Evolutionary conservation across 176 grass and related monocot species (phyloP), one percentile per base, ranked within the genome.

Genomic region (Pharus latifolius): DNA sequence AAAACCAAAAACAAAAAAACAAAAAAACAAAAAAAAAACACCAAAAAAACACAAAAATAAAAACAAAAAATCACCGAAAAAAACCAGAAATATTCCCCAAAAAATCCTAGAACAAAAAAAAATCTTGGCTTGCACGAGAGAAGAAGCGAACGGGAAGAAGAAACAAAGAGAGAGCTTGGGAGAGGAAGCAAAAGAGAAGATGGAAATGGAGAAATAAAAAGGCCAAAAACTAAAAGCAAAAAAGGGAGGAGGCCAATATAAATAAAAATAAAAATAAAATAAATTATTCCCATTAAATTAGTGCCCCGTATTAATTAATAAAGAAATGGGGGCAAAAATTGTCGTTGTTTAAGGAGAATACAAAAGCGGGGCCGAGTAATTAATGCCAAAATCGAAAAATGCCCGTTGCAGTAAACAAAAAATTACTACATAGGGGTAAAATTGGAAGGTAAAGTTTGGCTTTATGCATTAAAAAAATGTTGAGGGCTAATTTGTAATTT

Each of bases 141-240:
- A 23, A 17, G 47, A n/a, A 27, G 60, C 25, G 53, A 58, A 50
- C 38, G 58, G 56, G 75, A 63, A 18, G 77, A 71, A 35, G 80
- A 43, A 57, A 46, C 43, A 13, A 48, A 70, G 30, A 68, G 40
- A 51, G 28, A 14, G 47, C 20, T 10, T 49, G 9, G 34, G 11
- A 10, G 2, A 16, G 17, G 27, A 59, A 66, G 56, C 28, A 68
- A 74, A 81, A 72, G 43, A 35, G 73, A 54, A 49, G 42, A 67
- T 76, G 76, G 78, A 92, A 92, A 88, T 78, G 55, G 78, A n/a
- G 59, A 69, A 76, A 72, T 83, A 92, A 83, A 85, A 84, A 81
- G 78, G 78, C 79, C 63, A 73, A 86, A 82, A 82, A 81, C 54
- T 80, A 80, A 87, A 76, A 87, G 85, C 81, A 87, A 83, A 80